Evolutionary conservation across 345 rosid species (phyloP).

Genomic region (Aethionema arabicum): DNA sequence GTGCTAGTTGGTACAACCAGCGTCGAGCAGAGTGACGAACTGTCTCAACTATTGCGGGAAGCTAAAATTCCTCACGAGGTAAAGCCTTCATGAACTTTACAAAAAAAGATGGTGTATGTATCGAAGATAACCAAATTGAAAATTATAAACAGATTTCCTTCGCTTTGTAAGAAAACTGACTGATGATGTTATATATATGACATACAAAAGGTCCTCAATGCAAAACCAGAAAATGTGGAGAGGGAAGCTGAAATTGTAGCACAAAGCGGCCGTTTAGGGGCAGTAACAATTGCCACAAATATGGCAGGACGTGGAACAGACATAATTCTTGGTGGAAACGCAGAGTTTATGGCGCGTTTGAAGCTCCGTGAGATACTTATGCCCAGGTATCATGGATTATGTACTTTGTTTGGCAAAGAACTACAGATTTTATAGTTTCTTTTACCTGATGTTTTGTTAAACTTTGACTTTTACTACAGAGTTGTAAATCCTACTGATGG

Average conservation of each 20-base stretch:
- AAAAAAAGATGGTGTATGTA: background rate
- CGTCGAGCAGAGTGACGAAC: constrained; percentile 95
- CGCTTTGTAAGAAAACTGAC: constrained; percentile 26
- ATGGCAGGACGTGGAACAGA: constrained; percentile 99
- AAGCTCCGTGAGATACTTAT: constrained; percentile 95
- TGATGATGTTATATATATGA: constrained; percentile 23
- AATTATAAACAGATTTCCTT: constrained; percentile 8
- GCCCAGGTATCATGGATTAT: constrained; percentile 69
- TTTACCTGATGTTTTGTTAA: constrained; percentile 18
- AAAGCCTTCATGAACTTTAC: constrained; percentile 10
- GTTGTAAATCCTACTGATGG: constrained; percentile 77
- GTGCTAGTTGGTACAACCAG: constrained; percentile 99
- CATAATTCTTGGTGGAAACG: constrained; percentile 95
- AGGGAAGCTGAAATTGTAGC: constrained; percentile 99
- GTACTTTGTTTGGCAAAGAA: constrained; percentile 16
- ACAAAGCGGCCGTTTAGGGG: constrained; percentile 97
- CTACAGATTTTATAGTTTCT: constrained; percentile 9
- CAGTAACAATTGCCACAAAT: constrained; percentile 96
- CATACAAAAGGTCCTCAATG: constrained; percentile 80
- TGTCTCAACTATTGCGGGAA: constrained; percentile 78
- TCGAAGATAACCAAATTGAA: background rate
- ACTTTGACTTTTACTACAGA: constrained; percentile 45
- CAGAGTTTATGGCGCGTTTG: constrained; percentile 97
- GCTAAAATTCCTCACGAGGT: constrained; percentile 95
- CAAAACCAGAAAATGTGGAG: constrained; percentile 99